These are phyloP conservation scores for Mytilinidion resinicola DNA, from an alignment of 495 filamentous ascomycete species.

Conservation along the genomic window DNA sequence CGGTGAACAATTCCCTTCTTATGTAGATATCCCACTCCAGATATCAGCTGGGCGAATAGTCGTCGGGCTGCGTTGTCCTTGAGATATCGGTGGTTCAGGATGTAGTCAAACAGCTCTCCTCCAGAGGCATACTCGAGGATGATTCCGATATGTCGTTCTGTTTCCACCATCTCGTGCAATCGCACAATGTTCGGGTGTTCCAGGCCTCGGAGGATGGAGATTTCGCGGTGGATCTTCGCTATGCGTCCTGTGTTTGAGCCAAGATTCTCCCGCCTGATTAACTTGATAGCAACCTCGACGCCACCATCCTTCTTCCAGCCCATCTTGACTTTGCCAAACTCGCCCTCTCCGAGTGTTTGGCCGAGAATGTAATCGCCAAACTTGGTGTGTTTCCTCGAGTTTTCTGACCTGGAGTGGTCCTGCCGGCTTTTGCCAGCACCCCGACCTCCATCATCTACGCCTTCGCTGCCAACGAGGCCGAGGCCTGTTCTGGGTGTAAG, in stretches of 20 bases:
- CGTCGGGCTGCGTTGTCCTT: constrained; percentile 87
- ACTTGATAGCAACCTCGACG: constrained; percentile 94
- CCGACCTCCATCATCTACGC: constrained; percentile 56
- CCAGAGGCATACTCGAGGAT: constrained; percentile 98
- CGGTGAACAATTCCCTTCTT: constrained; percentile 99
- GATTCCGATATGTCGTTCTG: constrained; percentile 92
- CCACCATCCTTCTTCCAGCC: constrained; percentile 98
- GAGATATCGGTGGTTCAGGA: constrained; percentile 89
- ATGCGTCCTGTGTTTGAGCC: constrained; percentile 79
- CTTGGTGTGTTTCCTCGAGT: constrained; percentile 64
- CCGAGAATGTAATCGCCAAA: constrained; percentile 95
- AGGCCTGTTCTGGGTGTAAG: constrained; percentile 49
- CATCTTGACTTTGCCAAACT: constrained; percentile 98
- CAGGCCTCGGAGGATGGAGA: constrained; percentile 77
- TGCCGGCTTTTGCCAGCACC: constrained; percentile 65
- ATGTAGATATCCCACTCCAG: constrained; percentile 94
- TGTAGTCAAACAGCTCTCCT: constrained; percentile 97
- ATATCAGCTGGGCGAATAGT: constrained; percentile 92
- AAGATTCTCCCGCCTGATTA: constrained; percentile 85
- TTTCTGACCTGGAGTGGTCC: constrained; percentile 57
- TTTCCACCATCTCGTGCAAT: constrained; percentile 97
- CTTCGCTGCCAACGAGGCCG: constrained; percentile 48
- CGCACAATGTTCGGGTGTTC: constrained; percentile 95
- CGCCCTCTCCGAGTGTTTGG: constrained; percentile 94
- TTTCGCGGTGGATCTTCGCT: constrained; percentile 96